Conservation (phyloP, 306 rosid genomes). For the Astragalus glycyphyllos region DNA sequence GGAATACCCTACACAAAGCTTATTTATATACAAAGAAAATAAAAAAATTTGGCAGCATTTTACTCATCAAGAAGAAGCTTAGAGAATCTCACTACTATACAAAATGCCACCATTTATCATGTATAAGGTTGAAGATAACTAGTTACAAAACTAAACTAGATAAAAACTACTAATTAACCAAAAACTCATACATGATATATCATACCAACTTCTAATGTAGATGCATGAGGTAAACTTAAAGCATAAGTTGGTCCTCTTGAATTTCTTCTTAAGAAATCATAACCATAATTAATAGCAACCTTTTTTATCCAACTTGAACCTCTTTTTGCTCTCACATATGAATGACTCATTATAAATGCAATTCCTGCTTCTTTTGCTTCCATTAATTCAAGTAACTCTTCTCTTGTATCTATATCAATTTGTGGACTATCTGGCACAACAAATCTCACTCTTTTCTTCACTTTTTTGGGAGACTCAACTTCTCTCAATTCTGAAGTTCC, state of each 20-base stretch:
- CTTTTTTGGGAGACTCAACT: constrained; percentile 58
- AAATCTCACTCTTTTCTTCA: constrained; percentile 82
- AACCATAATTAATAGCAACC: constrained; percentile 78
- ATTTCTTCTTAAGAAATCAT: constrained; percentile 92
- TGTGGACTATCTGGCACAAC: constrained; percentile 72
- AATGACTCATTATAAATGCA: constrained; percentile 96
- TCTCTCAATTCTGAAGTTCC: constrained; percentile 72
- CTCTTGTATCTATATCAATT: constrained; percentile 62
- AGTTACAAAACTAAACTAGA: constrained; percentile 52
- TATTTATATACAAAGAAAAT: constrained; percentile 44
- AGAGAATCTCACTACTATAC: constrained; percentile 39
- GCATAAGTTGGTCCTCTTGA: constrained; percentile 91
- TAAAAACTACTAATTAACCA: constrained; percentile 12
- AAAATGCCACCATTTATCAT: constrained; percentile 56
- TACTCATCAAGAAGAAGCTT: constrained; percentile 42
- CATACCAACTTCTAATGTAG: constrained; percentile 97
- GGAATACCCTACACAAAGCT: constrained; percentile 40
- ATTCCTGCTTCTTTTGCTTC: constrained; percentile 96
- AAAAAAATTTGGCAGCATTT: constrained; percentile 41
- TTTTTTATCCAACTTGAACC: constrained; percentile 86
- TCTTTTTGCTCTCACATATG: constrained; percentile 89
- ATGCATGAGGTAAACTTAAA: constrained; percentile 84
- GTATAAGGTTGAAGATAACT: constrained; percentile 46
- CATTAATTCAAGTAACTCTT: constrained; percentile 82
- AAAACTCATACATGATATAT: constrained; percentile 69